These are phyloP conservation scores for Stipa capillata DNA, from an alignment of 176 grass and related monocot genomes.

Conservation along the genomic window DNA sequence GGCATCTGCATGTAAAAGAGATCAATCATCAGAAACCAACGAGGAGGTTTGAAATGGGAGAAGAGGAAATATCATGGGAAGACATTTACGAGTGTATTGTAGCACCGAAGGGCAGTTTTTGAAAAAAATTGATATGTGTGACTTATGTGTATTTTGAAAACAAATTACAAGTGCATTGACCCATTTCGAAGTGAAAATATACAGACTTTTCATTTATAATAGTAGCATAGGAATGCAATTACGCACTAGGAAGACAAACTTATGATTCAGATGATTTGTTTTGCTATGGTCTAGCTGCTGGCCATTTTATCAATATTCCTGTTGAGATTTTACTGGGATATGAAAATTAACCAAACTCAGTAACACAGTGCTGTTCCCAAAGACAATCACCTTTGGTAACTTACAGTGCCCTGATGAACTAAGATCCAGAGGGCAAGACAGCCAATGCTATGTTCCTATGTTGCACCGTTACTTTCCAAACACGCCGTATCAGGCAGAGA, in stretches of 20 bases:
- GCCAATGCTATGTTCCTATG: neutral
- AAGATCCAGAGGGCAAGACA: neutral
- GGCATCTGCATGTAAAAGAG: constrained; percentile 56
- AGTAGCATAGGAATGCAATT: neutral
- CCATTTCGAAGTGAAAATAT: neutral
- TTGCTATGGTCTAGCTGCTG: neutral
- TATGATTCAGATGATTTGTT: neutral
- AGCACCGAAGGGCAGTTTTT: neutral
- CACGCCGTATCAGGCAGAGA: neutral
- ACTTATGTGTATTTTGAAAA: neutral
- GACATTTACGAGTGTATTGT: constrained; percentile 1
- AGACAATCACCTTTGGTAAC: neutral
- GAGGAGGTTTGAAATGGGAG: neutral
- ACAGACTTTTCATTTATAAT: neutral
- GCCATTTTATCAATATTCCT: neutral
- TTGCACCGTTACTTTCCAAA: neutral
- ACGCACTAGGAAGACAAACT: constrained; percentile 2
- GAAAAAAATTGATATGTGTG: neutral
- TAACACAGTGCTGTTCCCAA: neutral
- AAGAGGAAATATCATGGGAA: neutral
- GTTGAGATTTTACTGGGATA: neutral
- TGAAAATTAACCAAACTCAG: neutral
- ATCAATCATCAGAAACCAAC: neutral
- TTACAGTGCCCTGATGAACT: neutral
- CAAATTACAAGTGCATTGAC: neutral